Evolutionary conservation across 352 stramenopile species (phyloP).

Genomic region (Phytophthora agathidicida): DNA sequence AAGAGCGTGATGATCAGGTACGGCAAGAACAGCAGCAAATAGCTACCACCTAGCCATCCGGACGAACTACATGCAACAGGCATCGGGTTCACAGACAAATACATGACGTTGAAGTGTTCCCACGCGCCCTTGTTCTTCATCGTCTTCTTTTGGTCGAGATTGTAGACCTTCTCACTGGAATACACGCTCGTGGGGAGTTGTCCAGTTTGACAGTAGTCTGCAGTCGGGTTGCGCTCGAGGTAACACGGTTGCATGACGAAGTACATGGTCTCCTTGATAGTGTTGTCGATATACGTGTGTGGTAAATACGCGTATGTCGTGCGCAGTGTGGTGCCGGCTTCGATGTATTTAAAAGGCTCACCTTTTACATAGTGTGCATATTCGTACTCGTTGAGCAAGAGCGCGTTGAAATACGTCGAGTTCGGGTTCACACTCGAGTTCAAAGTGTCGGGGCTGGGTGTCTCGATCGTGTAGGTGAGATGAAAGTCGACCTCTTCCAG

Average conservation of each 20-base stretch:
- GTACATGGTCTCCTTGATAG: constrained; percentile 58
- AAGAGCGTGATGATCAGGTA: constrained; percentile 62
- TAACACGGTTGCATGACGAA: constrained; percentile 64
- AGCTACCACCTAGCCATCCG: constrained; percentile 49
- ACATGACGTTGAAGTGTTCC: constrained; percentile 33
- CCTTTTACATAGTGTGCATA: constrained; percentile 58
- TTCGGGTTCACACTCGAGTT: constrained; percentile 20
- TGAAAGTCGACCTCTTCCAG: constrained; percentile 67
- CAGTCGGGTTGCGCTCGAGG: constrained; percentile 35
- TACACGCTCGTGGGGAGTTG: constrained; percentile 48
- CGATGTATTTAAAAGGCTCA: constrained; percentile 48
- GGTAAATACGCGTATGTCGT: constrained; percentile 58
- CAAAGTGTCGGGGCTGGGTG: constrained; percentile 17
- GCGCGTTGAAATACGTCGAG: constrained; percentile 51
- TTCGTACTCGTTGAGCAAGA: constrained; percentile 59
- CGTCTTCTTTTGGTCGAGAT: constrained; percentile 39
- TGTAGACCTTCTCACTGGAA: constrained; percentile 52
- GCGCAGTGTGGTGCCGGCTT: constrained; percentile 39
- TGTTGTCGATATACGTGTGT: constrained; percentile 53
- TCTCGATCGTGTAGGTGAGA: constrained; percentile 59
- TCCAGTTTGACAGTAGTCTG: constrained; percentile 42
- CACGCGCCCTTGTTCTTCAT: constrained; percentile 21
- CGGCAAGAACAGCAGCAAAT: constrained; percentile 64
- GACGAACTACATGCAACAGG: constrained; percentile 56
- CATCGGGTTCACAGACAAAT: constrained; percentile 69